Base-by-base conservation (phyloP, 164 flowering plant species). In the Macadamia tetraphylla region DNA sequence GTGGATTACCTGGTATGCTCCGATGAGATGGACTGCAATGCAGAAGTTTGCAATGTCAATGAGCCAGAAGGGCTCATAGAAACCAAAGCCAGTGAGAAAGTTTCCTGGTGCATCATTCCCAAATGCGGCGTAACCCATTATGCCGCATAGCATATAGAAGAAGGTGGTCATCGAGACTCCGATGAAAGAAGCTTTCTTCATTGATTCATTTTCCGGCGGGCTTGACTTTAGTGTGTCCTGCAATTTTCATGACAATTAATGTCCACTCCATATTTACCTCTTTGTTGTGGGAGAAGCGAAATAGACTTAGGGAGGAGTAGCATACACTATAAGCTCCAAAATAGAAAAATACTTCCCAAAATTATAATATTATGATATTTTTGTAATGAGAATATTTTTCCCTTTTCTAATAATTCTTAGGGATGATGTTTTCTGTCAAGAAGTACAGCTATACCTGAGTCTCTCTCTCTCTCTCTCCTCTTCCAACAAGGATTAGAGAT, bases 11-110 rank as follows among this genome's bases (percentile, higher is more conserved):
- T 89, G 94, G 70, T 86, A 89, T 18, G 94, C 93, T 9, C 95
- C 91, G 14, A 91, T 59, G 5, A 91, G 89, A 73, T 91, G 95
- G 58, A 87, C 44, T 9, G 74, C 86, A 40, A 91, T 85, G 81
- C 70, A 80, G 1, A 78, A 9, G 29, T 91, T 91, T 14, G 87
- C 97, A 0, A 84, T 17, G 69, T 86, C 93, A 18, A 91, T 62
- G 32, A 91, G 87, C 97, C 95, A 91, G 51, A 75, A 89, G 29
- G 97, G 94, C 18, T 89, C 93, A 29, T 76, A 89, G 71, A 87
- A 86, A 14, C 94, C 97, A 59, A 88, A 89, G 1, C 95, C 95
- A 1, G 95, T 88, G 7, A 91, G 74, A 68, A 91, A 85, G 69
- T 91, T 89, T 17, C 93, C 94, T 0, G 95, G 95, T 1, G 97